Conservation (phyloP, 768 basidiomycete genomes). For the Boletus subparvulus region DNA sequence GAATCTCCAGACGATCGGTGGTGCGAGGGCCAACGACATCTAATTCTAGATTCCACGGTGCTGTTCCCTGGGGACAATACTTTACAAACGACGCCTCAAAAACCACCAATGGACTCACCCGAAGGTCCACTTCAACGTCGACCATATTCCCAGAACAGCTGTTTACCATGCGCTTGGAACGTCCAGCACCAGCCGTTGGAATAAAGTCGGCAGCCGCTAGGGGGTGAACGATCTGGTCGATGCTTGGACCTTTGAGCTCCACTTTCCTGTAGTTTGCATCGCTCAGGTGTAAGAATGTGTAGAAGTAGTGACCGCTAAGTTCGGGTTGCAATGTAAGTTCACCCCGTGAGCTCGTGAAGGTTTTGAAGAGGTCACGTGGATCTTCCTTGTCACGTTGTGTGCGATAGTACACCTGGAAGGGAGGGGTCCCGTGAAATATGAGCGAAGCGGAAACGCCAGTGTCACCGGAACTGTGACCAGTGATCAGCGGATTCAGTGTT, state of each 20-base stretch:
- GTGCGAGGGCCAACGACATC: slow-evolving; percentile 74
- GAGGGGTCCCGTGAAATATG: slow-evolving; percentile 83
- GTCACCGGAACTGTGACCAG: slow-evolving; percentile 68
- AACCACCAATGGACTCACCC: slow-evolving; percentile 43
- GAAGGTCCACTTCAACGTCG: slow-evolving; percentile 76
- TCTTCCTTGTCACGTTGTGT: slow-evolving; percentile 69
- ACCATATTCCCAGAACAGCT: slow-evolving; percentile 80
- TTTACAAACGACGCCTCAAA: not conserved
- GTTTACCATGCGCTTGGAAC: slow-evolving; percentile 57
- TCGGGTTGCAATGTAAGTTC: slow-evolving; percentile 86
- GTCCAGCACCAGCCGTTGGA: slow-evolving; percentile 36
- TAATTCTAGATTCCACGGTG: slow-evolving; percentile 86
- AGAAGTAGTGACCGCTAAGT: slow-evolving; percentile 84
- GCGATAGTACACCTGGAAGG: slow-evolving; percentile 81
- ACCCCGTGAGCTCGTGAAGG: slow-evolving; percentile 68
- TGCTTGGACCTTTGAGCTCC: slow-evolving; percentile 69
- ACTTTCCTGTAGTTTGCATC: slow-evolving; percentile 83
- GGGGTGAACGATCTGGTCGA: slow-evolving; percentile 89
- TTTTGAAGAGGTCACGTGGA: slow-evolving; percentile 55
- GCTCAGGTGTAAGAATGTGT: slow-evolving; percentile 74
- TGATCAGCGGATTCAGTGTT: slow-evolving; percentile 6
- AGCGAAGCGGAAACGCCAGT: slow-evolving; percentile 88
- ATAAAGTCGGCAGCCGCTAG: slow-evolving; percentile 77
- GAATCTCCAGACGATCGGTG: slow-evolving; percentile 57
- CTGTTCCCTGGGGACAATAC: slow-evolving; percentile 60